A percentile compares a stretch with the other conserved stretches of the same genome.
These are phyloP conservation scores for Ophiostoma pallidulum DNA, from an alignment of 2,329 filamentous ascomycete species.

Conservation along the genomic window DNA sequence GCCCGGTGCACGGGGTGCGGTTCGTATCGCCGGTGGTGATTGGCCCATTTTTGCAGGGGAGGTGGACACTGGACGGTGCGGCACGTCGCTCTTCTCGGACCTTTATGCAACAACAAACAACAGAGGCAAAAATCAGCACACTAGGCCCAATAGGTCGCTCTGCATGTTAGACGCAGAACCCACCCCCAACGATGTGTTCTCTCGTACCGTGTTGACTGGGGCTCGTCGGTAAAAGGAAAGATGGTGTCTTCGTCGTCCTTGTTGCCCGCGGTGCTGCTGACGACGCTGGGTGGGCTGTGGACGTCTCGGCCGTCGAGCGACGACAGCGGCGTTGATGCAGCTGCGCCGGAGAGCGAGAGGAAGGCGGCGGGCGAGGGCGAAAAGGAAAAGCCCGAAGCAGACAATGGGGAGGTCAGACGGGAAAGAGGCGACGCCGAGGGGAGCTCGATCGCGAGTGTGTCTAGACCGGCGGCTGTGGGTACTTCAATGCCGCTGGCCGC, in stretches of 20 bases:
- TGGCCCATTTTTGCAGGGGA: slow-evolving; percentile 8
- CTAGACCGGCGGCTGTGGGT: too few species aligned
- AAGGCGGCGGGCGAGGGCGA: slow-evolving; percentile 8
- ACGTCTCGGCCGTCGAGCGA: slow-evolving; percentile 12
- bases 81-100: slow-evolving; percentile 9
- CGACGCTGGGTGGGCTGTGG: neutral
- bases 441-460: neutral
- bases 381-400: slow-evolving; percentile 9
- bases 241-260: neutral
- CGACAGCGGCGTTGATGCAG: slow-evolving; percentile 8
- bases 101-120: slow-evolving; percentile 3
- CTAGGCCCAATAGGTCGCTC: neutral
- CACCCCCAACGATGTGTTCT: slow-evolving; percentile 2
- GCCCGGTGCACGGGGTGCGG: slow-evolving; percentile 6
- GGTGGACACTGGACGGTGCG: neutral
- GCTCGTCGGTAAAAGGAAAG: neutral
- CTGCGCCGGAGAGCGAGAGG: slow-evolving; percentile 2
- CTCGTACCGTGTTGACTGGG: slow-evolving; percentile 3
- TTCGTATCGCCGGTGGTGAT: slow-evolving; percentile 13
- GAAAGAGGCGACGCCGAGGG: slow-evolving; percentile 8
- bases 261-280: neutral
- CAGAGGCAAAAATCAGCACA: slow-evolving; percentile 3
- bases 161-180: too few species aligned
- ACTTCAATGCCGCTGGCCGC: too few species aligned
- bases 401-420: slow-evolving; percentile 5